Base-by-base conservation (phyloP, 2,329 filamentous ascomycete genomes). In the Hypomyces rosellus region DNA sequence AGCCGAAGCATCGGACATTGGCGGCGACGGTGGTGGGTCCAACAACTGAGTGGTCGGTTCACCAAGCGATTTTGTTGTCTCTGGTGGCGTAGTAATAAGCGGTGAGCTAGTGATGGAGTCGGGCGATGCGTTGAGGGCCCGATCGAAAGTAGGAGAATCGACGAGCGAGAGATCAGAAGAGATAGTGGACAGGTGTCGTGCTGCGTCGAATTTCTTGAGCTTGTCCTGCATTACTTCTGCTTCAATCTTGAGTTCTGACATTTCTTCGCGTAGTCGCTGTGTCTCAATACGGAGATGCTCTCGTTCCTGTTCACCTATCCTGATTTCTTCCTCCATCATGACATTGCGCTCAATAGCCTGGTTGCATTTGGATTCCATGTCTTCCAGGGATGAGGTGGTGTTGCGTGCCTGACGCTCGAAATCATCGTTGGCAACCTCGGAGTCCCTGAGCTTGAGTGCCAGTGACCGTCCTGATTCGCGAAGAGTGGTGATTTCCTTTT, bases 351-450 rank as follows among this genome's bases (percentile, higher is more conserved):
- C 93, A 59, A 99, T 95, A 4, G 91, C 83, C 50, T 95, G 82
- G 66, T 96, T 97, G 70, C 93, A 96, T 70, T 97, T 99, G 55
- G 88, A 92, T 71, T 99, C 93, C 68, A 99, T 77, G 65, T 99
- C 93, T 71, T 99, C 93, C 55, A 97, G 81, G 46, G 92, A 96
- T 41, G 91, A 96, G 34, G 89, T 91, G 25, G 92, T 96, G 69
- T 96, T 93, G 60, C 93, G 85, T 59, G 93, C 92, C 72, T 97
- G 92, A 58, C 90, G 85, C 74, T 99, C 93, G 65, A 92, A 96
- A 69, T 99, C 93, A 75, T 99, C 93, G 72, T 97, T 99, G 66
- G 88, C 89, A 49, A 99, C 93, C 70, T 99, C 93, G 60, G 92
- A 96, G 67, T 99, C 93, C 59, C 93, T 85, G 51, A 99, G 74